Evolutionary conservation across 495 filamentous ascomycete species (phyloP), one percentile per base, ranked within the genome.

Genomic region (Bryoglossum gracile): DNA sequence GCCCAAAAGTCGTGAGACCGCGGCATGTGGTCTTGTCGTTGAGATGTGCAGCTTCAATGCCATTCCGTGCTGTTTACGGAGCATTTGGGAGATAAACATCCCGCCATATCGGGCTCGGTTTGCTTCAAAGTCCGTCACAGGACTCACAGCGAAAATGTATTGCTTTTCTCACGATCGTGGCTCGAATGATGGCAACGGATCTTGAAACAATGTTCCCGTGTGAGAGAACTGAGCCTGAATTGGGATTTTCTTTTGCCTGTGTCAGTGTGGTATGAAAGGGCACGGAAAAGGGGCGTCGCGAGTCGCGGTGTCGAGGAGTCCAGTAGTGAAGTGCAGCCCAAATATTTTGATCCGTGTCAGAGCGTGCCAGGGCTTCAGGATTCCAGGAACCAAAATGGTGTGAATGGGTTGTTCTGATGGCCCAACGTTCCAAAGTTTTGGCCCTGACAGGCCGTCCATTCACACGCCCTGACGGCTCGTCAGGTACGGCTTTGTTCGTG

Each of bases 401-500:
- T n/a, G n/a, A n/a, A n/a, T n/a, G n/a, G n/a, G n/a, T n/a, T n/a
- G n/a, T n/a, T n/a, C n/a, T n/a, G n/a, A n/a, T n/a, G n/a, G n/a
- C n/a, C n/a, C n/a, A 30, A 30, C 26, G 26, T 6, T 30, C 13
- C 13, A 30, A 13, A 13, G 13, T 13, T 13, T 5, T 13, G 5
- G 26, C 26, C 13, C 26, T 13, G 6, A 30, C 5, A 13, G n/a
- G 35, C 26, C 26, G 13, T 13, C 13, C 26, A 30, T 30, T 6
- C 5, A 13, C 26, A 5, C 26, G 26, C 26, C 26, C 26, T 6
- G 26, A 5, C 26, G 26, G 26, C 26, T 39, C 13, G 16, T n/a
- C 44, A 45, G 44, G 44, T 16, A 52, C 54, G n/a, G 43, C 45
- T 32, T 50, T 49, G 4, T 56, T 3, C 48, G 49, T 52, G 48